Percentiles rank a stretch among this genome's conserved stretches.
Evolutionary conservation across 768 basidiomycete genomes (phyloP).

Genomic region (Agrocybe praecox): DNA sequence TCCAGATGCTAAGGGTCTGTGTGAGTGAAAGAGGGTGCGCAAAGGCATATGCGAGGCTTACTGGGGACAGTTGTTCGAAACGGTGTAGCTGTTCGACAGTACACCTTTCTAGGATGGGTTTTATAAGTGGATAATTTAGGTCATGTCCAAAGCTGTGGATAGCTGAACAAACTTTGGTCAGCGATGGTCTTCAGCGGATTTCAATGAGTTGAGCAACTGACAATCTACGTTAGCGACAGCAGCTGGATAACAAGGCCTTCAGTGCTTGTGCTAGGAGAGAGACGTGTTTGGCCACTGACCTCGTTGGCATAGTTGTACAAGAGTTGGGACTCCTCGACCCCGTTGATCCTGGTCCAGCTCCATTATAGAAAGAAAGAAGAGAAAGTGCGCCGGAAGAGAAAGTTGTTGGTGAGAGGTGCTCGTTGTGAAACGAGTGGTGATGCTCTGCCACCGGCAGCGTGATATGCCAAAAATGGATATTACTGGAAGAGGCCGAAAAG

Average conservation of each 20-base stretch:
- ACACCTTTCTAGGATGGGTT: conserved; percentile 76
- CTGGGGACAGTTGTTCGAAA: conserved; percentile 73
- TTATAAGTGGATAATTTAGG: conserved; percentile 63
- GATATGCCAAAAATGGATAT: conserved; percentile 6
- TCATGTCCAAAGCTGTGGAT: conserved; percentile 66
- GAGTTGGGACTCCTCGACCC: conserved; percentile 51
- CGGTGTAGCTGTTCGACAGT: conserved; percentile 67
- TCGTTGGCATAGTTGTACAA: conserved; percentile 74
- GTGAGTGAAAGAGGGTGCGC: neutral
- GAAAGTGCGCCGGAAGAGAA: neutral
- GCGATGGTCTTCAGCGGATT: conserved; percentile 4
- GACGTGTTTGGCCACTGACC: conserved; percentile 44
- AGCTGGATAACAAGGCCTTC: conserved; percentile 37
- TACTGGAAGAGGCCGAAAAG: neutral
- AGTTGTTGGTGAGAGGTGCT: conserved; percentile 5
- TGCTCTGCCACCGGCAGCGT: neutral
- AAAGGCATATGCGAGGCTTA: conserved; percentile 32
- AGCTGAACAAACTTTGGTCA: conserved; percentile 37
- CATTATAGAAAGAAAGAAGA: conserved; percentile 14
- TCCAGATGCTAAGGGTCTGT: conserved; percentile 45
- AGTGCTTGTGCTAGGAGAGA: neutral
- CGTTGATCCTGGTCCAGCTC: conserved; percentile 20
- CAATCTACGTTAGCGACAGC: conserved; percentile 63
- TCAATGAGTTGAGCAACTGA: conserved; percentile 30
- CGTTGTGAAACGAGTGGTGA: neutral